Evolutionary conservation across 179 eudicot species (phyloP).

Genomic region (Patellifolia procumbens): DNA sequence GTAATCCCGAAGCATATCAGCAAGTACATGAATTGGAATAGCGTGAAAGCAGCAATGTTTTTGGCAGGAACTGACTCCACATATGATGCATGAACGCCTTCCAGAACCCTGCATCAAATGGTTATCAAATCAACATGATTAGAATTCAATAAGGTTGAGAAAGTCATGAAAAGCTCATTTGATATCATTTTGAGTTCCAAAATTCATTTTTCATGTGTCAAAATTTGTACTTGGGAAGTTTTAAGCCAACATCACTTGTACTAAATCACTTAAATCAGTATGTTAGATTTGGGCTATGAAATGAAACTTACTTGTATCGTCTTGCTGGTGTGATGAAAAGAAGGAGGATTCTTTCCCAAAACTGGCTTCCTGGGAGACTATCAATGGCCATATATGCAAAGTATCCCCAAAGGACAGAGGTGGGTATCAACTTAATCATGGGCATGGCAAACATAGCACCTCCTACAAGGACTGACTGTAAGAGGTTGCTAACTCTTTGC

Average conservation of each 20-base stretch:
- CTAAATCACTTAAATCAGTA: background rate
- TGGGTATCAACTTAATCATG: conserved; percentile 63
- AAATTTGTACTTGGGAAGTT: background rate
- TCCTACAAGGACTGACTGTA: conserved; percentile 65
- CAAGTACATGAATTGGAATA: conserved; percentile 60
- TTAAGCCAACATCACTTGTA: background rate
- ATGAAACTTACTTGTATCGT: conserved; percentile 58
- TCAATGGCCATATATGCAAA: conserved; percentile 86
- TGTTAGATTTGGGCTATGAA: background rate
- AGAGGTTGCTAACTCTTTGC: conserved; percentile 76
- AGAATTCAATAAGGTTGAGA: background rate
- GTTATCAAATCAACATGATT: background rate
- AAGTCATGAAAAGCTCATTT: background rate
- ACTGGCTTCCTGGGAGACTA: conserved; percentile 82
- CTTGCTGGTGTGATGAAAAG: conserved; percentile 58
- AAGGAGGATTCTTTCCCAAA: conserved; percentile 69
- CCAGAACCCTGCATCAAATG: conserved; percentile 57
- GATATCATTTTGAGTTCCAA: background rate
- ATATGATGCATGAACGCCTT: conserved; percentile 64
- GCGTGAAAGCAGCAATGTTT: conserved; percentile 54
- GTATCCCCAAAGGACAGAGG: conserved; percentile 94
- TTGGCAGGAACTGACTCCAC: conserved; percentile 68
- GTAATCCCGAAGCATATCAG: conserved; percentile 71
- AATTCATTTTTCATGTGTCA: background rate
- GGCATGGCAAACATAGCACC: conserved; percentile 70